Evolutionary conservation across 208 protist genomes (phyloP).

Genomic region (Wallacemonas sp.): DNA sequence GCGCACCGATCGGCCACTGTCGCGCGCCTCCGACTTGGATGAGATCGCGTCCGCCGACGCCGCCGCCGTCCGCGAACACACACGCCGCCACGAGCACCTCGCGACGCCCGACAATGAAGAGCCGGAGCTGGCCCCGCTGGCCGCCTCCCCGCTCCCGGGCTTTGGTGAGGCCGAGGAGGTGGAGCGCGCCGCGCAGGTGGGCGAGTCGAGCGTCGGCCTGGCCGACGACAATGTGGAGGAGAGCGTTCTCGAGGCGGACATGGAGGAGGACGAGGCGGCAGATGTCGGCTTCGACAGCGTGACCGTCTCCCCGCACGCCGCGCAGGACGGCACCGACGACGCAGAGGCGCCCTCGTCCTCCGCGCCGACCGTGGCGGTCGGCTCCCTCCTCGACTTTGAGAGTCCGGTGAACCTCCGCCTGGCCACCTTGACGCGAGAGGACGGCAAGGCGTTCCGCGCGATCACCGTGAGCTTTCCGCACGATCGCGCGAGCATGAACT

Average conservation of each 20-base stretch:
- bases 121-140: neutral
- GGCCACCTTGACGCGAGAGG: slow-evolving; percentile 80
- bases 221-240: neutral
- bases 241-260: neutral
- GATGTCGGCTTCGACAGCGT: neutral
- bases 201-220: neutral
- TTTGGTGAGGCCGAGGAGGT: slow-evolving; percentile 49
- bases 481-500: slow-evolving; percentile 61
- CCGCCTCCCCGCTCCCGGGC: neutral
- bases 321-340: neutral
- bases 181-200: slow-evolving; percentile 44
- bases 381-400: slow-evolving; percentile 72
- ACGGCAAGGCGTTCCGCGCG: slow-evolving; percentile 82
- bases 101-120: neutral
- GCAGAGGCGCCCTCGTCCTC: slow-evolving; percentile 5
- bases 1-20: too few relatives aligned
- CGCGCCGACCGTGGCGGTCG: slow-evolving; percentile 26
- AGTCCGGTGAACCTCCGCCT: slow-evolving; percentile 86
- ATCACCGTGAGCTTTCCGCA: slow-evolving; percentile 71
- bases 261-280: neutral
- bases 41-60: slow-evolving; percentile 15
- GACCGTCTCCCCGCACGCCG: neutral
- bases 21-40: slow-evolving; percentile 11
- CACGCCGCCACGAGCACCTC: slow-evolving; percentile 6
- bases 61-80: neutral